A percentile compares a stretch with the other conserved stretches of the same genome.
Evolutionary conservation across 2,329 filamentous ascomycete genomes (phyloP).

Genomic region (Leptosphaerulina australis): DNA sequence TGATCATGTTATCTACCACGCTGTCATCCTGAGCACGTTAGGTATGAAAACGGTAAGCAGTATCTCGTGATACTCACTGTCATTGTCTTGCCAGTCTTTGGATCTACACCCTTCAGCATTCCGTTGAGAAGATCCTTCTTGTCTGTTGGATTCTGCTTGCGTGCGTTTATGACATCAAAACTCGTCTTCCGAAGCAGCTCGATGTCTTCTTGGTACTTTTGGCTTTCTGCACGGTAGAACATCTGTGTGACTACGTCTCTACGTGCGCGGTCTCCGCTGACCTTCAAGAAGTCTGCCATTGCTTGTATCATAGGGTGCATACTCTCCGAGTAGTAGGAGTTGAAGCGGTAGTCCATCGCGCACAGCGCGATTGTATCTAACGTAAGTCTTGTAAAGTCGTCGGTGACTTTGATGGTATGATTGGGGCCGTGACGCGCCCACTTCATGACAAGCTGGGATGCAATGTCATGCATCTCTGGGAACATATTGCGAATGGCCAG

Average conservation of each 20-base stretch:
- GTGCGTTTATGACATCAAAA: slow-evolving; percentile 62
- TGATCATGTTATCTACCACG: slow-evolving; percentile 71
- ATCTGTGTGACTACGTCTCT: slow-evolving; percentile 41
- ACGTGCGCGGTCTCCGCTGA: slow-evolving; percentile 43
- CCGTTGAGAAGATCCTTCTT: slow-evolving; percentile 67
- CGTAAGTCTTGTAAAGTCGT: slow-evolving; percentile 49
- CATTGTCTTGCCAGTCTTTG: slow-evolving; percentile 64
- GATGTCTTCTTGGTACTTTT: slow-evolving; percentile 62
- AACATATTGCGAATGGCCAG: slow-evolving; percentile 72
- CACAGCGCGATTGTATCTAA: slow-evolving; percentile 49
- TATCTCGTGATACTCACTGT: slow-evolving; percentile 30
- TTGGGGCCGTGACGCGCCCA: slow-evolving; percentile 63
- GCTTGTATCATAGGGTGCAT: slow-evolving; percentile 49
- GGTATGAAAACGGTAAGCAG: background rate
- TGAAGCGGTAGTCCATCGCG: slow-evolving; percentile 52
- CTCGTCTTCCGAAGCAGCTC: slow-evolving; percentile 62
- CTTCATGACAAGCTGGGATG: slow-evolving; percentile 69
- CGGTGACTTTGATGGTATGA: slow-evolving; percentile 43
- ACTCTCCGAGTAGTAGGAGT: slow-evolving; percentile 46
- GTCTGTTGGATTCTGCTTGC: slow-evolving; percentile 60
- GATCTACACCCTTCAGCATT: slow-evolving; percentile 65
- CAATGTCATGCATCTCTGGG: slow-evolving; percentile 63
- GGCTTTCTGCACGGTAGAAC: slow-evolving; percentile 44
- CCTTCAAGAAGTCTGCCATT: slow-evolving; percentile 48
- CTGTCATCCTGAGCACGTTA: slow-evolving; percentile 56